Percentiles rank a stretch among this genome's conserved stretches.
Conservation (phyloP, 1,284 basidiomycete species). For the Microbotryum scabiosae region DNA sequence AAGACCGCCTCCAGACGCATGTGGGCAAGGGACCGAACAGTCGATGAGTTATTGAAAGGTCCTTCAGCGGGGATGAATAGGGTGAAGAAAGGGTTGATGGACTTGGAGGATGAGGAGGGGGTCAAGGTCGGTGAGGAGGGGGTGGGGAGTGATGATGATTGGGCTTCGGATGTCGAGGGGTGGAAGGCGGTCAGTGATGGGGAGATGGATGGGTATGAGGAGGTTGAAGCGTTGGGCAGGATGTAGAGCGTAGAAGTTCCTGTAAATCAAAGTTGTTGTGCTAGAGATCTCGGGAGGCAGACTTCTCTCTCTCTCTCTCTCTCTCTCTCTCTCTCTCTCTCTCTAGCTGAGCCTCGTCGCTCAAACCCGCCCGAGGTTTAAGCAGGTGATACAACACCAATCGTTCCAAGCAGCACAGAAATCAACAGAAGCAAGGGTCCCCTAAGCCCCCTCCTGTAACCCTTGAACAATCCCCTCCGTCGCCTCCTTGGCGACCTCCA, state of each 20-base stretch:
- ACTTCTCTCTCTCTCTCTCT: too few relatives aligned
- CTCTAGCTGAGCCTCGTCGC: too few relatives aligned
- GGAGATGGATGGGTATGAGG: constrained; percentile 29
- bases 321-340: too few relatives aligned
- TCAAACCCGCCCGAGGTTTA: too few relatives aligned
- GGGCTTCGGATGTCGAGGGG: constrained; percentile 26
- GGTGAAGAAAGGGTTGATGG: not conserved
- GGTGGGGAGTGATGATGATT: constrained; percentile 23
- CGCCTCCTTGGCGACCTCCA: constrained; percentile 9
- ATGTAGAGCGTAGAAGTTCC: not conserved
- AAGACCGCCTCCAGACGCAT: not conserved
- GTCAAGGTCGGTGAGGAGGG: not conserved
- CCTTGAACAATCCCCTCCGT: not conserved
- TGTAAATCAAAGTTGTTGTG: not conserved
- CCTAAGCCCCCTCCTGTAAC: not conserved
- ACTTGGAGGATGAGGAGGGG: not conserved
- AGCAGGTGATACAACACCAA: not conserved
- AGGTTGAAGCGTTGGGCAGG: constrained; percentile 8
- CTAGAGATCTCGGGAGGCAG: too few relatives aligned
- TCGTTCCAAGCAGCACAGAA: not conserved
- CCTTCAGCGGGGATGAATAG: not conserved
- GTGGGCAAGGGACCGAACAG: constrained; percentile 12
- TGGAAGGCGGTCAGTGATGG: constrained; percentile 25
- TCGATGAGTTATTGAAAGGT: constrained; percentile 12
- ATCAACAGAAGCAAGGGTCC: not conserved